Base-by-base conservation (phyloP, 306 rosid genomes). In the Trifolium pratense region DNA sequence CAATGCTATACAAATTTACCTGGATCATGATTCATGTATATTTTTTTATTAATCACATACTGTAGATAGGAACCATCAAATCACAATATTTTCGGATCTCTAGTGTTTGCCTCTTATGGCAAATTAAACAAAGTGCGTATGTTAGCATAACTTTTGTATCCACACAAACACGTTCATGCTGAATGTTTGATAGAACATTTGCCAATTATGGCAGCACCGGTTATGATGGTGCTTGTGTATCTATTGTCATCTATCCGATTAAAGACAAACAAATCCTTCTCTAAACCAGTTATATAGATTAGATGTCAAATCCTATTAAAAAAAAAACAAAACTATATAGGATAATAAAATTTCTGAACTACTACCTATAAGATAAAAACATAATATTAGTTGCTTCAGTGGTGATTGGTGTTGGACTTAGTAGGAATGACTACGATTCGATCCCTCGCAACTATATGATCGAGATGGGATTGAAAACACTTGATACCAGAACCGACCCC, bases 1-100 rank as follows among this genome's bases (percentile, higher is more conserved):
- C 23, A 8, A 32, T 53, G 5, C 14, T 4, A 31, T 26, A 9
- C 40, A 49, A n/a, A 49, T 68, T 53, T 20, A 52, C 59, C 7
- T 56, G 48, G 43, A 49, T 56, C 26, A 15, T 36, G 9, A 29
- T 7, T 6, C 9, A 13, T 46, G 42, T 15, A 23, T 16, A 3
- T 2, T 40, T 68, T 31, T 2, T 42, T 9, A 66, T 25, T 23
- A 31, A 40, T 37, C 36, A 36, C 7, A 21, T 18, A 36, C n/a
- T n/a, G n/a, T n/a, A n/a, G 60, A 21, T 18, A 48, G 68, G 32
- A 79, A 40, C 69, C 56, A 67, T 74, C 60, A 79, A 76, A 76
- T 78, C 73, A 71, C 25, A 71, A 51, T 14, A n/a, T 16, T 23
- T 52, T 64, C 3, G 57, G 68, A 42, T 16, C 68, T 52, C 20